Conservation (phyloP, 371 early-diverging fungal species). For the Zychaea mexicana region DNA sequence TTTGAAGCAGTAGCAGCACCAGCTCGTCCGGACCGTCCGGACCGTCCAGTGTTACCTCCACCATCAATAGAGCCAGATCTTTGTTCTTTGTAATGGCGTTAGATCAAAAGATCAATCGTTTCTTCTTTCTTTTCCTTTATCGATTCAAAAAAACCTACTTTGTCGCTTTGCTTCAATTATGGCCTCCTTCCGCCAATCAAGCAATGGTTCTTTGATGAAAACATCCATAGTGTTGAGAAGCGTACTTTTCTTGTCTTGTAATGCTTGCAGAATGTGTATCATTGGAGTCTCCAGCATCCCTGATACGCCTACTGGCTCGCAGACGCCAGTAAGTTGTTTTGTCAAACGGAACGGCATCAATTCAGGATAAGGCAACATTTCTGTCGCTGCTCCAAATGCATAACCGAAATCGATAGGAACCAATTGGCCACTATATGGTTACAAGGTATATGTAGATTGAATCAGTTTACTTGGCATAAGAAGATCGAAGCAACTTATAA, state of each 20-base stretch:
- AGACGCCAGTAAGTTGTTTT: conserved; percentile 50
- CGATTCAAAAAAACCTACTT: conserved; percentile 36
- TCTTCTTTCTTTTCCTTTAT: not conserved
- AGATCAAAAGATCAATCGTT: too few species aligned
- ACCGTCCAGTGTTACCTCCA: too few species aligned
- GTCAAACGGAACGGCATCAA: conserved; percentile 73
- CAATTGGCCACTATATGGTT: conserved; percentile 49
- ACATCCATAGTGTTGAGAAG: conserved; percentile 68
- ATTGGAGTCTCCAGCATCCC: conserved; percentile 58
- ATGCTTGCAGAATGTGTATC: conserved; percentile 54
- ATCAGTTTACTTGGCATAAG: too few species aligned
- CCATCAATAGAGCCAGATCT: too few species aligned
- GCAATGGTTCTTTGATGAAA: conserved; percentile 73
- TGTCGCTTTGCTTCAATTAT: conserved; percentile 56
- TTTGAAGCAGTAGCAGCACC: too few species aligned
- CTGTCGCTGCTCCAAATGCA: conserved; percentile 77
- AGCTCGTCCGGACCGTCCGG: too few species aligned
- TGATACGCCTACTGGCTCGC: conserved; percentile 61
- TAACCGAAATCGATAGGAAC: conserved; percentile 78
- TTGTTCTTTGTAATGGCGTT: too few species aligned
- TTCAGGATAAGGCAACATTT: conserved; percentile 70
- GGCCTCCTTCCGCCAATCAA: conserved; percentile 66
- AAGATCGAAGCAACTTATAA: too few species aligned
- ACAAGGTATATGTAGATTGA: too few species aligned
- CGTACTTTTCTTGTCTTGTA: conserved; percentile 50